Conservation (phyloP, 495 filamentous ascomycete species). For the Penicillium tannophilum region DNA sequence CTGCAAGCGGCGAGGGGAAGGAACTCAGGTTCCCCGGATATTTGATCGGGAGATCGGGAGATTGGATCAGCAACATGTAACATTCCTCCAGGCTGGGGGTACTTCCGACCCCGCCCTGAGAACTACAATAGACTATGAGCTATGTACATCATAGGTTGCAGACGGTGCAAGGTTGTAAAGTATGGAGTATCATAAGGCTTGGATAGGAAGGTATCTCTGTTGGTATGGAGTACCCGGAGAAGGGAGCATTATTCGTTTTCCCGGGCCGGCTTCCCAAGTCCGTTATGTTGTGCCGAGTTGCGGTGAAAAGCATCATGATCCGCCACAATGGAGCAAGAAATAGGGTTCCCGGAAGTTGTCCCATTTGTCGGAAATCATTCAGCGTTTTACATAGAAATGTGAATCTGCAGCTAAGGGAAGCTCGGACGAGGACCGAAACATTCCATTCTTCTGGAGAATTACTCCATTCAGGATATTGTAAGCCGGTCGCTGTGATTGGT, state of each 20-base stretch:
- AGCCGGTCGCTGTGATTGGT: background rate
- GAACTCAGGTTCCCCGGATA: constrained; percentile 7
- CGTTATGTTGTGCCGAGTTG: background rate
- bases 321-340: background rate
- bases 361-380: background rate
- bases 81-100: background rate
- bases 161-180: background rate
- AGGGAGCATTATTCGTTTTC: background rate
- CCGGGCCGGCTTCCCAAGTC: background rate
- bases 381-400: background rate
- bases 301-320: background rate
- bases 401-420: background rate
- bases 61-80: background rate
- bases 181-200: background rate
- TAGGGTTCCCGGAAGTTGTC: background rate
- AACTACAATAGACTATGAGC: background rate
- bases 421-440: constrained; percentile 8
- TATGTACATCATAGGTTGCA: background rate
- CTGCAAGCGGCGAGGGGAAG: background rate
- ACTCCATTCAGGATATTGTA: constrained; percentile 2
- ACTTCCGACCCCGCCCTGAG: background rate
- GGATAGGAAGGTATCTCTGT: background rate
- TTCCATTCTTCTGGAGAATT: background rate
- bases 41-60: constrained; percentile 3
- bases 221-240: background rate